Percentiles rank a stretch among this genome's conserved stretches.
Conservation (phyloP, 331 rosid genomes). For the Quercus tomentella region DNA sequence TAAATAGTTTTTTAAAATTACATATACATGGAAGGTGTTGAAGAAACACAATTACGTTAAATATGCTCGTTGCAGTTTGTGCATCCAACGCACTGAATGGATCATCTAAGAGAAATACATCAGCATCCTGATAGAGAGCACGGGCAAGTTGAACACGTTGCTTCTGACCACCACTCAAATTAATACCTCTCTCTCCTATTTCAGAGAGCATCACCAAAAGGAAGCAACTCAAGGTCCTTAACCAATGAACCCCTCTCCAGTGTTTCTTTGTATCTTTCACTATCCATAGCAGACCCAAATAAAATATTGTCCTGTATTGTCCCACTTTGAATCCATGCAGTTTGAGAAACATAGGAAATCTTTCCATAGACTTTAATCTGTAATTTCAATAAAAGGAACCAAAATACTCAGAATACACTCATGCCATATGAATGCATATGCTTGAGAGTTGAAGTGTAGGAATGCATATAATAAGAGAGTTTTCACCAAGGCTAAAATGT, state of each 20-base stretch:
- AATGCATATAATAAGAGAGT: not conserved
- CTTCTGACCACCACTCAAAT: constrained; percentile 88
- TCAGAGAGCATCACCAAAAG: constrained; percentile 78
- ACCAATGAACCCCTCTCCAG: constrained; percentile 65
- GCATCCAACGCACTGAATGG: constrained; percentile 94
- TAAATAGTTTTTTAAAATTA: not conserved
- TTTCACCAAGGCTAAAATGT: not conserved
- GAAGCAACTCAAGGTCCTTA: constrained; percentile 71
- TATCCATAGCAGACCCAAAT: constrained; percentile 66
- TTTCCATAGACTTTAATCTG: constrained; percentile 69
- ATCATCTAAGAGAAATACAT: constrained; percentile 80
- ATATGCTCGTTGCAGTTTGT: constrained; percentile 76
- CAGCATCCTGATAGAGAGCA: constrained; percentile 79
- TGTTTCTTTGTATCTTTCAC: constrained; percentile 51
- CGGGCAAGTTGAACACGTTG: constrained; percentile 93
- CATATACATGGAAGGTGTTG: not conserved
- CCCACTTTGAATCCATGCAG: constrained; percentile 87
- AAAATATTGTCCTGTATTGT: constrained; percentile 64
- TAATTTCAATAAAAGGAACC: constrained; percentile 12
- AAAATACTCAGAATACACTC: not conserved
- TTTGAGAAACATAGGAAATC: constrained; percentile 78
- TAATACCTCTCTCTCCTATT: constrained; percentile 88
- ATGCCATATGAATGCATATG: too few species aligned
- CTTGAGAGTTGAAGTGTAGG: not conserved
- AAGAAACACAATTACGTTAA: constrained; percentile 38